A percentile compares a stretch with the other conserved stretches of the same genome.
Evolutionary conservation across 345 rosid species (phyloP).

Genomic region (Triadica sebifera): DNA sequence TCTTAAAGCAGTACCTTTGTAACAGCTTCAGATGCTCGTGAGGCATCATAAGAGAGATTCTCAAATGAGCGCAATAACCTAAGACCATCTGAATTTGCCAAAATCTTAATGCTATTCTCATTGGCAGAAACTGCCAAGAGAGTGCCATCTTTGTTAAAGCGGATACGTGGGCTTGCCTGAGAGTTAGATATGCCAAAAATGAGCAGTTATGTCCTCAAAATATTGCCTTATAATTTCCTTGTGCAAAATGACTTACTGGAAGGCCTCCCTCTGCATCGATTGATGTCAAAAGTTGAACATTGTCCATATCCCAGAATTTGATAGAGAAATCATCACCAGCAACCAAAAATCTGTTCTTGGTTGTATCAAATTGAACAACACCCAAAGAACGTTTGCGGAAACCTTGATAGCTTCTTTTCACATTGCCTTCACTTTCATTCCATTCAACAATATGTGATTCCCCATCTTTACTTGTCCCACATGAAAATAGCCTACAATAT

Average conservation of each 20-base stretch:
- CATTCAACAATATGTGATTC: constrained; percentile 79
- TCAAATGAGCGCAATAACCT: constrained; percentile 60
- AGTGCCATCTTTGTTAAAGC: constrained; percentile 83
- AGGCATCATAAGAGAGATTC: constrained; percentile 56
- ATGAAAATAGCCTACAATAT: constrained; percentile 63
- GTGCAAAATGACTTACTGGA: constrained; percentile 42
- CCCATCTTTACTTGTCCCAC: constrained; percentile 91
- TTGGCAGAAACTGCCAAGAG: constrained; percentile 86
- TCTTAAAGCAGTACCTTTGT: constrained; percentile 43
- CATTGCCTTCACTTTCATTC: constrained; percentile 93
- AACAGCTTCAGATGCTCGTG: constrained; percentile 55
- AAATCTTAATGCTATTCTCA: constrained; percentile 76
- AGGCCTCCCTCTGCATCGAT: constrained; percentile 84
- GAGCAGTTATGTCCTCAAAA: constrained; percentile 22
- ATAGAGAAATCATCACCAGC: constrained; percentile 89
- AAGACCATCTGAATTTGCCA: constrained; percentile 74
- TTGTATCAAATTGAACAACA: constrained; percentile 86
- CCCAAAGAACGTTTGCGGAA: constrained; percentile 76
- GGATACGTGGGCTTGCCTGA: constrained; percentile 78
- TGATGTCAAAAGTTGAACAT: constrained; percentile 67
- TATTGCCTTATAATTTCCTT: constrained; percentile 7
- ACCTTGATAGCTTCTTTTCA: constrained; percentile 76
- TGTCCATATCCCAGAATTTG: constrained; percentile 94
- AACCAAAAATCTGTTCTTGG: constrained; percentile 75
- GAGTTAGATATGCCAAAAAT: constrained; percentile 27